A percentile compares a stretch with the other conserved stretches of the same genome.
These are phyloP conservation scores for Mucor lusitanicus DNA, from an alignment of 371 early-diverging fungal species.

Conservation along the genomic window DNA sequence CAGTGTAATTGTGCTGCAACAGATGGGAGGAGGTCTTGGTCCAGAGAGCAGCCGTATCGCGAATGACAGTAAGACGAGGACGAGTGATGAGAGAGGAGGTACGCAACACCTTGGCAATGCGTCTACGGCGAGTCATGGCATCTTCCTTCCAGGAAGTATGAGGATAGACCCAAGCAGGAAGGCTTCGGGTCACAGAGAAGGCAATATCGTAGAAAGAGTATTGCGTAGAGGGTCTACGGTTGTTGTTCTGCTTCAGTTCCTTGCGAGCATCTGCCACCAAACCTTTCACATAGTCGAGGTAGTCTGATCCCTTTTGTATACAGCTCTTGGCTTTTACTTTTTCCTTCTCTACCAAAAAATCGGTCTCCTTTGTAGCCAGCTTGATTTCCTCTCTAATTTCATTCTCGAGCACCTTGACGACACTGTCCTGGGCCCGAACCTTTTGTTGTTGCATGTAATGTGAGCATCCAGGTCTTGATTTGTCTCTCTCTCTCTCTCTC, in stretches of 20 bases:
- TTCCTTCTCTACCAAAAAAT: not conserved
- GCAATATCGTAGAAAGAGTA: constrained; percentile 15
- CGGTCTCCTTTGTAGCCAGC: not conserved
- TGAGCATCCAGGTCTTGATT: not conserved
- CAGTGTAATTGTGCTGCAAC: not conserved
- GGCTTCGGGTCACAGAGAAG: not conserved
- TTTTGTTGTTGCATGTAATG: not conserved
- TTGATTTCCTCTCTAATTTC: not conserved
- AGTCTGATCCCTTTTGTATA: not conserved
- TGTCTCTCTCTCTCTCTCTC: no score
- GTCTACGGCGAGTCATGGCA: constrained; percentile 8
- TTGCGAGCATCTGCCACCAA: not conserved
- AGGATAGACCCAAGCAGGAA: constrained; percentile 13
- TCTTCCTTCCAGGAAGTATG: constrained; percentile 11
- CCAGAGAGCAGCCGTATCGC: constrained; percentile 9
- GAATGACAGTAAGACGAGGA: constrained; percentile 3
- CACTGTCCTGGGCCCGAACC: not conserved
- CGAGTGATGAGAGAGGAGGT: constrained; percentile 1
- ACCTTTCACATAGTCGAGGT: not conserved
- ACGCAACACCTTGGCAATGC: constrained; percentile 10
- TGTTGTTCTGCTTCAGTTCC: constrained; percentile 9
- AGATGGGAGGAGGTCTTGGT: not conserved
- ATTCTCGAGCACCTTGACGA: not conserved
- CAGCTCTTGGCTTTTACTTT: not conserved
- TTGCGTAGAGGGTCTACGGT: constrained; percentile 11